A percentile compares a stretch with the other conserved stretches of the same genome.
Conservation (phyloP, 78 protist species). For the Chrysochromulina parva region DNA sequence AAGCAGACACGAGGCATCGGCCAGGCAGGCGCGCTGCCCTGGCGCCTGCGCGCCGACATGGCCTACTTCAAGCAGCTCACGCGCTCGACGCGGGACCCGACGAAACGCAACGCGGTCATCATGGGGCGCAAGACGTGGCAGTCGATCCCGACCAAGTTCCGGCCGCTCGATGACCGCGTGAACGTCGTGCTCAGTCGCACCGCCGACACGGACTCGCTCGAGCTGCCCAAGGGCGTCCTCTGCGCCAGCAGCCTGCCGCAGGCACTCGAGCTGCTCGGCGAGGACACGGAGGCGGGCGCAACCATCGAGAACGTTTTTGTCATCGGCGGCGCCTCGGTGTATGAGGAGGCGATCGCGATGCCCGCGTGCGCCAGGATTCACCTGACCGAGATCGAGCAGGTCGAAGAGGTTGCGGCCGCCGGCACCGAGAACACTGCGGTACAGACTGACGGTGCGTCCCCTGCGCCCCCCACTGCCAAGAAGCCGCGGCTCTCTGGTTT, state of each 20-base stretch:
- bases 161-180: constrained; percentile 53
- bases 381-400: background rate
- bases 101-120: constrained; percentile 44
- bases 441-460: background rate
- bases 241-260: background rate
- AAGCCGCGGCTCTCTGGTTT: background rate
- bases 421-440: background rate
- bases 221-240: background rate
- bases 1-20: constrained; percentile 57
- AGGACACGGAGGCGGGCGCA: background rate
- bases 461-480: background rate
- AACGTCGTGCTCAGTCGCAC: constrained; percentile 37
- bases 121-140: constrained; percentile 74
- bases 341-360: background rate
- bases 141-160: constrained; percentile 50
- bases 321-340: constrained; percentile 26
- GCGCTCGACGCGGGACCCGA: background rate
- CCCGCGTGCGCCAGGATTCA: background rate
- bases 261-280: background rate
- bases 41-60: constrained; percentile 59
- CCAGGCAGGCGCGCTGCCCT: constrained; percentile 40
- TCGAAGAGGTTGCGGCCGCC: background rate
- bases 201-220: background rate
- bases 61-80: constrained; percentile 52
- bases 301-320: background rate